Base-by-base conservation (phyloP, 2,329 filamentous ascomycete species). In the Cytospora schulzeri region DNA sequence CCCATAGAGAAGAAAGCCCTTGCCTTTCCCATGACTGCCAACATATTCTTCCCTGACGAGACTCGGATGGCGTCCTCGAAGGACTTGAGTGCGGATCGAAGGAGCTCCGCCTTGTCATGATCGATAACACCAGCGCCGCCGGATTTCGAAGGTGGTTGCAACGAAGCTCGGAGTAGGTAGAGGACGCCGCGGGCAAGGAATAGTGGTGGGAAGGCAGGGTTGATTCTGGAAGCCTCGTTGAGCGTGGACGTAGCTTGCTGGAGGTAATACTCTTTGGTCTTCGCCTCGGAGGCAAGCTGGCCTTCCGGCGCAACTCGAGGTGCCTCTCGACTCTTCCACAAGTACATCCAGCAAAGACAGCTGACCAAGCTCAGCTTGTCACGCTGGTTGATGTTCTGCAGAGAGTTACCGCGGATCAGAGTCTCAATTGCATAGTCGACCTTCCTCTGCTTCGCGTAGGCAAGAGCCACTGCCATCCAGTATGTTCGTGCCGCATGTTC, bases 381-480 rank as follows among this genome's bases (percentile, higher is more conserved):
- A 70, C 93, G 90, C 51, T 88, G 85, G 68, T 87, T 89, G 71
- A 87, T 88, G 63, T 83, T 84, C 71, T 92, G 87, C 70, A 87
- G 83, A 67, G 91, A 91, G 66, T 85, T 84, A 57, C 91, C 92
- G 72, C 91, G 90, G 57, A 88, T 87, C 70, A 90, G 80, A 80
- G 89, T 88, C 76, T 90, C 87, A 71, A 90, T 89, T 64, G 87
- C 87, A 79, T 95, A 91, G 74, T 97, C 93, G 67, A 95, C 87
- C 79, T 96, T 96, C 74, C 90, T 89, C 79, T 97, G 92, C 80
- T 98, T 99, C 50, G 95, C 94, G 74, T 99, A 99, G 56, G 94
- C 94, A 65, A 98, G 84, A 51, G 96, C 91, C 69, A 98, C 95
- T n/a, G 92, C 94, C 83, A 99, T 94, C 96, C 96, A 99, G 71